Base-by-base conservation (phyloP, 805 yeast species). In the Candida sphagnicola region DNA sequence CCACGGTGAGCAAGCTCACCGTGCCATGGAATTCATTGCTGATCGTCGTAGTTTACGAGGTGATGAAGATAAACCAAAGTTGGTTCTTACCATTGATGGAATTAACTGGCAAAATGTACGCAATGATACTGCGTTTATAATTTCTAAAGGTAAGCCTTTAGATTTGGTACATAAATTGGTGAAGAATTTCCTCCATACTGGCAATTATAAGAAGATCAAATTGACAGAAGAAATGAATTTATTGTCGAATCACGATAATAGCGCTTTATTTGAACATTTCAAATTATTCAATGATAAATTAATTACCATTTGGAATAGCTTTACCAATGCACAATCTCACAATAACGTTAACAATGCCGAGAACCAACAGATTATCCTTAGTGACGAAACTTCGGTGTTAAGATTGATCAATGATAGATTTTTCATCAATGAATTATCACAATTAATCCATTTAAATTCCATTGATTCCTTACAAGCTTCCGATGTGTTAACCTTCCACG, bases 371-470 rank as follows among this genome's bases (percentile, higher is more conserved):
- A 37, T 45, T 17, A 18, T 26, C 4, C 24, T 37, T 5, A 38
- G 28, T 13, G 17, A 52, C 42, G 48, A 50, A 59, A 46, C 53
- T 53, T 61, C 42, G 34, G 42, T 51, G 33, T 49, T 59, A 45
- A 48, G 55, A 34, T 50, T 61, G 30, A 64, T 74, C 39, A 68
- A 63, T 49, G 78, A 75, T 47, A 65, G 68, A 45, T 47, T 57
- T n/a, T 75, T 67, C 54, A 70, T 74, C 42, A 66, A 59, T 39
- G 80, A 76, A 49, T 48, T 75, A 40, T 58, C 72, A 29, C 79
- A 75, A 51, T 56, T 75, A 46, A 61, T 67, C 15, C 72, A 63
- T 45, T 57, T 74, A 39, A 51, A 61, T 13, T 46, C 50, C n/a
- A 47, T 50, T 17, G 41, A 51, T 8, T 33, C 37, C 24, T 28